Evolutionary conservation across 2,329 filamentous ascomycete species (phyloP).

Genomic region (Hypomyces rosellus): DNA sequence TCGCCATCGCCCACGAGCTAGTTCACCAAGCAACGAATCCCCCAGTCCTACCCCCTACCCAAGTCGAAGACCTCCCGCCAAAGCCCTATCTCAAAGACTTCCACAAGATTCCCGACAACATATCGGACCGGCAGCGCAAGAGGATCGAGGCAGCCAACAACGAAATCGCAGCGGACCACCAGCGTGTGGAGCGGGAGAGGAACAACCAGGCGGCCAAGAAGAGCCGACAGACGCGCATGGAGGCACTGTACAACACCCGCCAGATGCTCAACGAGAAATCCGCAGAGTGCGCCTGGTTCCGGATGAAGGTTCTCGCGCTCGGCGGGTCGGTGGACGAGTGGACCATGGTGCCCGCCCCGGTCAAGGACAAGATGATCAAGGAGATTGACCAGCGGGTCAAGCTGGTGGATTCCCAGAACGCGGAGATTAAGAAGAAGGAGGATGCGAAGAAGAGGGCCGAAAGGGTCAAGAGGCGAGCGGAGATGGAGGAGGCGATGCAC

Average conservation of each 20-base stretch:
- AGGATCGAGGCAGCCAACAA: constrained; percentile 19
- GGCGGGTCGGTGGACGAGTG: constrained; percentile 19
- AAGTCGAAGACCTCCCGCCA: constrained; percentile 19
- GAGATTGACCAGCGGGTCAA: constrained; percentile 15
- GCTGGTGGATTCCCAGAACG: constrained; percentile 12
- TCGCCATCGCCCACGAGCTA: constrained; percentile 18
- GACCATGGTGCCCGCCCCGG: constrained; percentile 11
- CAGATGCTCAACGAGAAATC: constrained; percentile 18
- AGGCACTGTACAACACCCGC: constrained; percentile 18
- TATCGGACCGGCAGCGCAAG: constrained; percentile 8
- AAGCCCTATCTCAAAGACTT: constrained; percentile 20
- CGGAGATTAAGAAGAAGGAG: constrained; percentile 15
- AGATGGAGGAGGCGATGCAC: background rate
- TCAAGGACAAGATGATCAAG: constrained; percentile 17
- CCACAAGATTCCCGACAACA: constrained; percentile 14
- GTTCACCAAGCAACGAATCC: constrained; percentile 16
- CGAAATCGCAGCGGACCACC: constrained; percentile 18
- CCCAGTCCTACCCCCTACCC: constrained; percentile 23
- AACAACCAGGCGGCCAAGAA: constrained; percentile 35
- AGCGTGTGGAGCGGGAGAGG: constrained; percentile 23
- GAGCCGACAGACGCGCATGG: constrained; percentile 25
- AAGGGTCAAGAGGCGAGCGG: constrained; percentile 6
- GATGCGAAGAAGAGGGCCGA: constrained; percentile 18
- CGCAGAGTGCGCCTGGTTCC: constrained; percentile 23
- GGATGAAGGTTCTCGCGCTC: constrained; percentile 19